Percentiles rank a stretch among this genome's conserved stretches.
These are phyloP conservation scores for Dalbergia oliveri DNA, from an alignment of 306 rosid genomes.

Conservation along the genomic window DNA sequence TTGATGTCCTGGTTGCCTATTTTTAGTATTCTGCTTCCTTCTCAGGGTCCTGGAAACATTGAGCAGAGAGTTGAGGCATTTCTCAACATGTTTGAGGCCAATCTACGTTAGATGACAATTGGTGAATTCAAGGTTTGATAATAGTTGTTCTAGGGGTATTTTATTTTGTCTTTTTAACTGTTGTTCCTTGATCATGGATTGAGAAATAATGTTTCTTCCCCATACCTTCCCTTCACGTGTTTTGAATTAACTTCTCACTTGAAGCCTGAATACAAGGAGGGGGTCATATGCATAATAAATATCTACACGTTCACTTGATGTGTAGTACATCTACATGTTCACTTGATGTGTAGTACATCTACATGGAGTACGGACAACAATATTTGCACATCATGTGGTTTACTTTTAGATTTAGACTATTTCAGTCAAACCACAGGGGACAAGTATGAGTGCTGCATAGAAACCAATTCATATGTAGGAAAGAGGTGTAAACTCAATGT, in stretches of 20 bases:
- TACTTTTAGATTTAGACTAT: not conserved
- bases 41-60: constrained; percentile 79
- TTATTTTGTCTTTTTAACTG: constrained; percentile 5
- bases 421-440: not conserved
- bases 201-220: constrained; percentile 31
- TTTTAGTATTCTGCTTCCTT: constrained; percentile 41
- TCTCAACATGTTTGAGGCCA: constrained; percentile 77
- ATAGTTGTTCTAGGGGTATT: constrained; percentile 12
- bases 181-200: constrained; percentile 31
- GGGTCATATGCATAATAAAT: constrained; percentile 21
- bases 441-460: not conserved
- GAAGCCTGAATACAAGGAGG: constrained; percentile 1
- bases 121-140: constrained; percentile 82
- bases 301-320: constrained; percentile 7
- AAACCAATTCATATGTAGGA: constrained; percentile 11
- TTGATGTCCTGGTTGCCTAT: constrained; percentile 27
- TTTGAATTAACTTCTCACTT: constrained; percentile 26
- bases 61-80: constrained; percentile 89
- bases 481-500: constrained; percentile 1
- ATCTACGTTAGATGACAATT: constrained; percentile 73
- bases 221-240: constrained; percentile 19
- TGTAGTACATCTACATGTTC: too few relatives aligned
- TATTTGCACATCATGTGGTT: constrained; percentile 17
- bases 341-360: constrained; percentile 19
- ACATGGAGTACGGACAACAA: not conserved